Evolutionary conservation across 73 alveolate species (phyloP), one percentile per base, ranked within the genome.

Genomic region (Paramecium sexaurelia): DNA sequence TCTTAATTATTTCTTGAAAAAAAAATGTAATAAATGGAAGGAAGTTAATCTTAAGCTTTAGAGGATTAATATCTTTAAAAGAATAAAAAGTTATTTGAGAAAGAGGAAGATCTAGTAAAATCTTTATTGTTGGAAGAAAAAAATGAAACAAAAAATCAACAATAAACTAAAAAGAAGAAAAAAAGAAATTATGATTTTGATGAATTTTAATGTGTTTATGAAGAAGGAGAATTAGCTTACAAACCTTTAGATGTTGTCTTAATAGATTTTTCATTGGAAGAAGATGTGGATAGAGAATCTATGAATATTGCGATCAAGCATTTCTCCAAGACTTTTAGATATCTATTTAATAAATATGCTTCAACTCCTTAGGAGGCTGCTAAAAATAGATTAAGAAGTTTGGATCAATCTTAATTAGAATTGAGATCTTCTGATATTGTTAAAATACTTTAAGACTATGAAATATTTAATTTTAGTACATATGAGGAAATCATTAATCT

Each of bases 211-310:
- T 73, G 87, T 19, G 35, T 73, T 6, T 73, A 73, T 33, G 87
- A 73, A 73, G 87, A 73, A 39, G 87, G 87, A 17, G 87, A 73
- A 10, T 32, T 73, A 13, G 87, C 57, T 11, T 73, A 73, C 13
- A 73, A 73, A 39, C 43, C 36, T 27, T 32, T 11, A 33, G 87
- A 73, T 27, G 43, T 73, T 9, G 10, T 39, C 11, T 39, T 73
- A 7, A 73, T 73, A 6, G 87, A 73, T 73, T 73, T 73, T 39
- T 11, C 56, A 33, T 22, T 20, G 3, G 87, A 73, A 39, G 87
- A 73, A 13, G 87, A 73, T 73, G 87, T 73, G 2, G 87, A 73
- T 33, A 27, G 87, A 73, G 87, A 73, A 39, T 73, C 87, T 2
- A 73, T 73, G 32, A 73, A 73, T 73, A 73, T 73, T 32, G 55